These are phyloP conservation scores for Eucalyptus grandis DNA, from an alignment of 345 rosid species.

Conservation along the genomic window DNA sequence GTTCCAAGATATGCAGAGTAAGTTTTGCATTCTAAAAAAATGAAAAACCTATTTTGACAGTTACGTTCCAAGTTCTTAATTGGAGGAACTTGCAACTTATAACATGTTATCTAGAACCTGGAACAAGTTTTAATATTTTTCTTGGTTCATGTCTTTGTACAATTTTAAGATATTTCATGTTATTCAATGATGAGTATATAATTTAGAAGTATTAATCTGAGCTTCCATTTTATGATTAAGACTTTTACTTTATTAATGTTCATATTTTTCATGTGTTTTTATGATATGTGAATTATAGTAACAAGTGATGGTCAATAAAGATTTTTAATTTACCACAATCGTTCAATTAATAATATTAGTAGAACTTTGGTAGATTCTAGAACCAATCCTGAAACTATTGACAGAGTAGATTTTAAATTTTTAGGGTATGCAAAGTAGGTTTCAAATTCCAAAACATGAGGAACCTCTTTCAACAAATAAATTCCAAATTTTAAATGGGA, in stretches of 20 bases:
- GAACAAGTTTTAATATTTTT: no score
- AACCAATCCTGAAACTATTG: fast-evolving
- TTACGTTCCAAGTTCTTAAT: fast-evolving
- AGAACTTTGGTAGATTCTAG: fast-evolving
- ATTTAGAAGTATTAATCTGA: fast-evolving
- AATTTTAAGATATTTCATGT: fast-evolving
- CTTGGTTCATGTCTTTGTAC: fast-evolving
- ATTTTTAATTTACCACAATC: no score
- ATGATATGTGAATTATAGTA: fast-evolving
- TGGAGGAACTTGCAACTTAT: fast-evolving
- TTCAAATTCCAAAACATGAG: fast-evolving
- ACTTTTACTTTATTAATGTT: no score
- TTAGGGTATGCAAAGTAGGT: fast-evolving
- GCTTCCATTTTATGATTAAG: fast-evolving
- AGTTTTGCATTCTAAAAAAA: fast-evolving
- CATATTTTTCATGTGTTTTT: no score
- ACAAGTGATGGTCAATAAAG: fast-evolving
- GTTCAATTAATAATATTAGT: fast-evolving
- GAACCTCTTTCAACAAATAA: fast-evolving
- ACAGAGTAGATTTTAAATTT: fast-evolving
- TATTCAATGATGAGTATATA: no score
- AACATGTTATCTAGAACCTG: fast-evolving
- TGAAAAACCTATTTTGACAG: fast-evolving
- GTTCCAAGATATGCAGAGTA: fast-evolving
- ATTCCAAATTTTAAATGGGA: fast-evolving